Percentiles rank a stretch among this genome's conserved stretches.
Evolutionary conservation across 176 grass and related monocot genomes (phyloP).

Genomic region (Oryza coarctata): DNA sequence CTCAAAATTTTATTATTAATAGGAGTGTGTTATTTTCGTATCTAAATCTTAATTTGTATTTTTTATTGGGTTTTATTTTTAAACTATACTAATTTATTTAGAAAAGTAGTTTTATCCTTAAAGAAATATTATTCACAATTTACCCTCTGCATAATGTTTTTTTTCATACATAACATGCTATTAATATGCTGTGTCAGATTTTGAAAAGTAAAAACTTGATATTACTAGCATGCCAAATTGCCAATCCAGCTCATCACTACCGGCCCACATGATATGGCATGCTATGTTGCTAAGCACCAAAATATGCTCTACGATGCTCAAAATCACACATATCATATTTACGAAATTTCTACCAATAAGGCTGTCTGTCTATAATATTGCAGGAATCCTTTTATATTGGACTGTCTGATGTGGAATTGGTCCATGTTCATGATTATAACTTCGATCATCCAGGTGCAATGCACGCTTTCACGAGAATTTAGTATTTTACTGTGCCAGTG

Average conservation of each 20-base stretch:
- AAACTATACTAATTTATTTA: no score
- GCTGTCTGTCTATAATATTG: neutral
- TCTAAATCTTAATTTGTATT: no score
- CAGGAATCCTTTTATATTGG: slow-evolving; percentile 91
- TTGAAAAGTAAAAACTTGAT: no score
- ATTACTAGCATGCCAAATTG: no score
- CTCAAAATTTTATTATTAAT: no score
- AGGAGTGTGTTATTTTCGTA: no score
- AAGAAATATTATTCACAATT: no score
- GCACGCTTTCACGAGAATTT: slow-evolving; percentile 22
- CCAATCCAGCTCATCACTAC: no score
- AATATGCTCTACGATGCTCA: neutral
- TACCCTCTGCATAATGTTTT: no score
- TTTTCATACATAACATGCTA: neutral
- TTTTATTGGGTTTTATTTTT: no score
- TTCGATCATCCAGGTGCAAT: slow-evolving; percentile 78
- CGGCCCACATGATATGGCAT: no score
- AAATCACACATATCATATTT: neutral
- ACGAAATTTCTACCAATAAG: neutral
- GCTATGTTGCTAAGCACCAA: neutral
- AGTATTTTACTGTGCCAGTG: neutral
- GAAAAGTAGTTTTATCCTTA: neutral
- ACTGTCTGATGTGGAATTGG: slow-evolving; percentile 66
- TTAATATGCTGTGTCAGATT: no score
- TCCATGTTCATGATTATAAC: slow-evolving; percentile 79